phyloP scores from a whole-genome alignment of 805 yeast genomes.

The Maudiozyma turicensis region DNA sequence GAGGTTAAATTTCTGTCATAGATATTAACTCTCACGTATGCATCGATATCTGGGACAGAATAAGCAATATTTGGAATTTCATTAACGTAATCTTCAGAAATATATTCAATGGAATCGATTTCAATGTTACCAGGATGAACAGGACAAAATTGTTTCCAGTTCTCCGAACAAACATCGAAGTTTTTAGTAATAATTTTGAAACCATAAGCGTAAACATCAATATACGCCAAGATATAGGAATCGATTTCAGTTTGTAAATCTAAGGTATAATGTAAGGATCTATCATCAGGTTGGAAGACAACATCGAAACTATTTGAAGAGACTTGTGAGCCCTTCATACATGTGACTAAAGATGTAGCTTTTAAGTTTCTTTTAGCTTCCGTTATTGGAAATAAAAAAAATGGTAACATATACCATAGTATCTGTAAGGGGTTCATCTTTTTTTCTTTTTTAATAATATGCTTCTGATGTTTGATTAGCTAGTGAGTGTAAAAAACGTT shows the following conservation, averaged over 20 bases:
- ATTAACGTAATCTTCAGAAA: conserved; percentile 40
- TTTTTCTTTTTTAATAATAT: neutral
- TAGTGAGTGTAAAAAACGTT: too few relatives aligned
- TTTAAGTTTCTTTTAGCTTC: conserved; percentile 30
- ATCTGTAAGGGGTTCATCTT: neutral
- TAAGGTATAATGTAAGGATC: conserved; percentile 58
- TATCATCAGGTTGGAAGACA: conserved; percentile 60
- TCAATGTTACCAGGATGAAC: conserved; percentile 73
- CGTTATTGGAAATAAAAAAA: neutral
- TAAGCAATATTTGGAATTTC: conserved; percentile 80
- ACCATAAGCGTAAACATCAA: conserved; percentile 85
- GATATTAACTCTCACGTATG: conserved; percentile 51
- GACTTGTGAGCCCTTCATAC: conserved; percentile 69
- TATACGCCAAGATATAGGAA: conserved; percentile 58
- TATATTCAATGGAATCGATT: conserved; percentile 60
- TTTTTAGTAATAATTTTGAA: conserved; percentile 51
- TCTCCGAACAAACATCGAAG: conserved; percentile 51
- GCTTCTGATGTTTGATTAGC: neutral
- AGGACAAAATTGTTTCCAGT: conserved; percentile 89
- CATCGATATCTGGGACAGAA: conserved; percentile 81
- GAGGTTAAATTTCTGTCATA: conserved; percentile 33
- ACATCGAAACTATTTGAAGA: conserved; percentile 71
- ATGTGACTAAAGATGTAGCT: conserved; percentile 77
- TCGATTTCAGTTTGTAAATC: conserved; percentile 60
- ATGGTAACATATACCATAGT: conserved; percentile 1